phyloP scores from a whole-genome alignment of 108 stramenopile species.

The Mediolabrus comicus region DNA sequence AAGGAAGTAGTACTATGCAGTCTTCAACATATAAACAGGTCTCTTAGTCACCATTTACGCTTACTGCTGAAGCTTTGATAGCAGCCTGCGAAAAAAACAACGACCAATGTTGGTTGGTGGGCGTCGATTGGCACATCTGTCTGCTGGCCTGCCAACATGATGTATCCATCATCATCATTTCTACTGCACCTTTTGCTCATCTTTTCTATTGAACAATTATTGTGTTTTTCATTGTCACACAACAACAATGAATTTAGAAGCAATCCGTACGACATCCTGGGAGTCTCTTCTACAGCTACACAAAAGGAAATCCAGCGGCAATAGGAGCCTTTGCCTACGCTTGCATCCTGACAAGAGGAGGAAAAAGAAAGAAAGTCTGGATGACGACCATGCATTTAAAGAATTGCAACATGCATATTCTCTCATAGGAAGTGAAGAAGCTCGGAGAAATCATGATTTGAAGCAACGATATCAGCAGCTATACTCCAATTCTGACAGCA shows the following conservation, averaged over 20 bases:
- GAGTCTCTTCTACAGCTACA: slow-evolving; percentile 38
- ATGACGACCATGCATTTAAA: slow-evolving; percentile 68
- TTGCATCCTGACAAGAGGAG: slow-evolving; percentile 85
- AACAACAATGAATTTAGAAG: slow-evolving; percentile 18
- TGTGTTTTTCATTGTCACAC: not conserved
- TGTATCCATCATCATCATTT: not conserved
- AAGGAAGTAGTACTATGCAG: too few species aligned
- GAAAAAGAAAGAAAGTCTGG: slow-evolving; percentile 2
- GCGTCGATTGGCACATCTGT: too few species aligned
- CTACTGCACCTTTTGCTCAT: not conserved
- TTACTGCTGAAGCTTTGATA: too few species aligned
- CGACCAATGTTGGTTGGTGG: not conserved
- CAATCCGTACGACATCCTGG: slow-evolving; percentile 66
- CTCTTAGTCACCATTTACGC: too few species aligned
- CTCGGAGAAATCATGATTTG: slow-evolving; percentile 46
- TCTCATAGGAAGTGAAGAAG: slow-evolving; percentile 61
- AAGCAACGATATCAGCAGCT: slow-evolving; percentile 6
- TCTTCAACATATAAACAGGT: too few species aligned
- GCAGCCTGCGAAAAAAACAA: too few species aligned
- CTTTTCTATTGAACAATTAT: not conserved
- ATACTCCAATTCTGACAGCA: not conserved
- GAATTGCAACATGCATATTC: slow-evolving; percentile 70
- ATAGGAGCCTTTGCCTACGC: slow-evolving; percentile 67
- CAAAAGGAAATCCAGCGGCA: slow-evolving; percentile 59
- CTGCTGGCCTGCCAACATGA: too few species aligned